These are phyloP conservation scores for Aspergillus ochraceoroseus DNA, from an alignment of 2,329 filamentous ascomycete species.

Conservation along the genomic window DNA sequence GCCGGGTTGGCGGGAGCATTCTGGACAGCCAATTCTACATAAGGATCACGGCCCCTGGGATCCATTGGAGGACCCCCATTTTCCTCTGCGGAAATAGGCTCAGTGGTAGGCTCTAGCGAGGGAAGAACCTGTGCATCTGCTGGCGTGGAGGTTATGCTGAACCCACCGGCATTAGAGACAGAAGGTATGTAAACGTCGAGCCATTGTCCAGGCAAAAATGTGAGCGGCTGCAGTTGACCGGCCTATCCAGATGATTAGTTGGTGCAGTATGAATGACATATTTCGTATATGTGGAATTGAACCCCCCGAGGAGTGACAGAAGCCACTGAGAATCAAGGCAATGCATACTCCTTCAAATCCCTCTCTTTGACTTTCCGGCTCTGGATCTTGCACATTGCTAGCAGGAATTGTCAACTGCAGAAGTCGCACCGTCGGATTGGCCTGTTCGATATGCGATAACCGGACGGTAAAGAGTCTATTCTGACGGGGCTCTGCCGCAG, in stretches of 20 bases:
- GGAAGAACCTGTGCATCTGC: conserved; percentile 46
- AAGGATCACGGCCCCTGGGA: conserved; percentile 39
- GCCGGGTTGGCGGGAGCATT: conserved; percentile 64
- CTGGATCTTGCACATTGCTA: conserved; percentile 33
- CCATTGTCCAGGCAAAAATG: conserved; percentile 84
- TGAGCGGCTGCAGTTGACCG: conserved; percentile 30
- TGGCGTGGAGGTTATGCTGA: conserved; percentile 79
- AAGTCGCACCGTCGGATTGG: conserved; percentile 65
- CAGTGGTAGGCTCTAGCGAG: conserved; percentile 20
- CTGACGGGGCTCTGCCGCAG: conserved; percentile 67
- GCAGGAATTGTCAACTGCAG: conserved; percentile 59
- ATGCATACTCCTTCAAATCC: conserved; percentile 28
- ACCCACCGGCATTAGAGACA: conserved; percentile 69
- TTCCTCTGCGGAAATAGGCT: conserved; percentile 20
- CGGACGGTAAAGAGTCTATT: conserved; percentile 59
- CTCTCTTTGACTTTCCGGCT: conserved; percentile 13
- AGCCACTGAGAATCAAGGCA: neutral
- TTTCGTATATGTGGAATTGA: neutral
- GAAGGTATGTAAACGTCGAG: conserved; percentile 73
- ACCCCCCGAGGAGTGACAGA: no score
- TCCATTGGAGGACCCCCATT: conserved; percentile 21
- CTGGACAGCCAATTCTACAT: conserved; percentile 76
- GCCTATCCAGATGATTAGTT: conserved; percentile 17
- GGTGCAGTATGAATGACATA: no score
- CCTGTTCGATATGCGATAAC: conserved; percentile 56